Base-by-base conservation (phyloP, 768 basidiomycete species). In the Panaeolus papilionaceus region DNA sequence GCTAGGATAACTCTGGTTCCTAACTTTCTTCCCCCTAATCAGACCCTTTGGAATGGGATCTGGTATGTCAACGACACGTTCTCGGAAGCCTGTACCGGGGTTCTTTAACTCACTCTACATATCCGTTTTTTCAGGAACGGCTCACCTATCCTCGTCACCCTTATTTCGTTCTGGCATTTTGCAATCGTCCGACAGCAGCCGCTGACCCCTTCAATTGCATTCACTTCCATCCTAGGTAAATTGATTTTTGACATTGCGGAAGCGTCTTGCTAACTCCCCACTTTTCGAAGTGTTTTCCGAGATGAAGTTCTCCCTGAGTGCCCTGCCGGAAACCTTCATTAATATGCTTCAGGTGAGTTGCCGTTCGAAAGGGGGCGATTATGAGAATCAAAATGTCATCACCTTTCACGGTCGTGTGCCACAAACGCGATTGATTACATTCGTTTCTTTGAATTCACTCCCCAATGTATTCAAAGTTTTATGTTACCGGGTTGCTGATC, bases 261-360 rank as follows among this genome's bases (percentile, higher is more conserved):
- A 11, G 26, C 49, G 61, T 20, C 33, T 61, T 38, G 26, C 42
- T 45, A 23, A 61, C 11, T 18, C 61, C 40, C 42, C 28, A 9
- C 20, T 51, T 65, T 8, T 37, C 40, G n/a, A n/a, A 88, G 94
- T 97, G 20, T 96, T 97, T 79, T 85, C 85, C 63, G 93, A 96
- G 78, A 89, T 97, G 85, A 92, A 92, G 74, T 96, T 91, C 71
- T 93, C 92, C 5, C 84, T 97, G 64, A 95, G 91, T 71, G 92
- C 92, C 0, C 85, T 98, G 5, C 96, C 96, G 0, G 95, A 96
- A 76, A 95, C 94, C 0, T 89, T 96, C 74, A 94, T 98, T 77
- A 93, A 94, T 73, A 85, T 94, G 81, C 83, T 97, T 7, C 95
- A 98, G 81, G 91, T 88, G 64, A 49, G 74, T 62, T 16, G 14